Percentiles rank a stretch among this genome's conserved stretches.
These are phyloP conservation scores for Theobroma cacao DNA, from an alignment of 345 rosid species.

Conservation along the genomic window DNA sequence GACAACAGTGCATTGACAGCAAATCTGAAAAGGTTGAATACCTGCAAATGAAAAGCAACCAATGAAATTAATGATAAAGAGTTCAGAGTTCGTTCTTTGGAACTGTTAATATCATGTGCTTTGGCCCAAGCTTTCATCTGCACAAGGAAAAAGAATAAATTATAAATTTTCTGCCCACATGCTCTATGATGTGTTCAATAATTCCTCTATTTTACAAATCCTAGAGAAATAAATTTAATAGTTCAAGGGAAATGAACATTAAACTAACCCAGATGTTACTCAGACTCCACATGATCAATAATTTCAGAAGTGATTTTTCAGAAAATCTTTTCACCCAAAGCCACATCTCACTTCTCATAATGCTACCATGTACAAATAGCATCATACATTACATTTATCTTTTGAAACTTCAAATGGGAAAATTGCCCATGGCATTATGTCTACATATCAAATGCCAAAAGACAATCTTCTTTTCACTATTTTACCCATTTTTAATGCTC, in stretches of 20 bases:
- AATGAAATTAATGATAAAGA: conserved; percentile 48
- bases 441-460: no score
- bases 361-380: no score
- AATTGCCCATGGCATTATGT: no score
- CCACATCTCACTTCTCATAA: no score
- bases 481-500: no score
- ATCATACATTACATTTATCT: no score
- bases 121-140: conserved; percentile 61
- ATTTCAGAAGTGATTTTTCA: background rate
- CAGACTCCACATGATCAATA: background rate
- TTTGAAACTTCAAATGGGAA: no score
- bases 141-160: conserved; percentile 4
- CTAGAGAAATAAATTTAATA: background rate
- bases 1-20: background rate
- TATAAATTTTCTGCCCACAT: background rate
- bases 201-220: background rate
- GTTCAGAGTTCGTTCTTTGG: conserved; percentile 38
- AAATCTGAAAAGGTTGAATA: conserved; percentile 12
- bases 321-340: background rate
- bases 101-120: conserved; percentile 46
- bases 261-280: background rate
- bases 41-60: conserved; percentile 61
- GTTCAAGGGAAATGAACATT: background rate
- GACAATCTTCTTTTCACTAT: no score
- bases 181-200: background rate